A percentile compares a stretch with the other conserved stretches of the same genome.
Conservation (phyloP, 2,329 filamentous ascomycete genomes). For the Cercospora brassicicola region DNA sequence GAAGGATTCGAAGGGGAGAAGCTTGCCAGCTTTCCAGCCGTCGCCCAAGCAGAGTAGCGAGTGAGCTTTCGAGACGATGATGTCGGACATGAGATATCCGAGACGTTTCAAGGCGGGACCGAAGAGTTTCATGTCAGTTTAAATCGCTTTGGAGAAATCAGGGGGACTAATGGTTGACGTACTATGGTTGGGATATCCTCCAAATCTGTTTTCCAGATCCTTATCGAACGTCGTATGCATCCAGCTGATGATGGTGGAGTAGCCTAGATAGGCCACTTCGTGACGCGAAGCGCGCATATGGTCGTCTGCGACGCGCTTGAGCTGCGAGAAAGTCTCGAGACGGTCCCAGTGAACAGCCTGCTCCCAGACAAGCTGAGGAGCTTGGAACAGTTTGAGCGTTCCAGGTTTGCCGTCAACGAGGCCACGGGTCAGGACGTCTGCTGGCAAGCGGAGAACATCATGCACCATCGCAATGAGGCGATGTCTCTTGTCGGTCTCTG, state of each 20-base stretch:
- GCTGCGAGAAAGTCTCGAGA: neutral
- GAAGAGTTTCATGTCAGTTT: neutral
- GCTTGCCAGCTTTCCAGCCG: neutral
- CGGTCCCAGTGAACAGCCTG: neutral
- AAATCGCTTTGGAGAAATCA: neutral
- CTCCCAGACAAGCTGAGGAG: neutral
- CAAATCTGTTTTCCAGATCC: neutral
- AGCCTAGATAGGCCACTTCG: neutral
- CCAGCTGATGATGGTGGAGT: neutral
- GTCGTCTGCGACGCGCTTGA: neutral
- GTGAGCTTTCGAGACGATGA: neutral
- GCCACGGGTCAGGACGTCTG: neutral
- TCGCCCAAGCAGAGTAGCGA: neutral
- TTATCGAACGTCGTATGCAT: neutral
- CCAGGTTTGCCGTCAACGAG: no score
- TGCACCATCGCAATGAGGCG: neutral
- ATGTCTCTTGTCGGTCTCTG: neutral
- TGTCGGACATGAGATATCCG: neutral
- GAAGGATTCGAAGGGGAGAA: neutral
- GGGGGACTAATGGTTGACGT: neutral
- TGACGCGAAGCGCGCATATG: neutral
- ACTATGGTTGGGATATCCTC: neutral
- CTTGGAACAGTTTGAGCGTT: no score
- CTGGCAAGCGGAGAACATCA: neutral
- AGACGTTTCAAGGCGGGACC: neutral